Base-by-base conservation (phyloP, 225 moss, liverwort and hornwort genomes). In the Sphagnum tenellum region DNA sequence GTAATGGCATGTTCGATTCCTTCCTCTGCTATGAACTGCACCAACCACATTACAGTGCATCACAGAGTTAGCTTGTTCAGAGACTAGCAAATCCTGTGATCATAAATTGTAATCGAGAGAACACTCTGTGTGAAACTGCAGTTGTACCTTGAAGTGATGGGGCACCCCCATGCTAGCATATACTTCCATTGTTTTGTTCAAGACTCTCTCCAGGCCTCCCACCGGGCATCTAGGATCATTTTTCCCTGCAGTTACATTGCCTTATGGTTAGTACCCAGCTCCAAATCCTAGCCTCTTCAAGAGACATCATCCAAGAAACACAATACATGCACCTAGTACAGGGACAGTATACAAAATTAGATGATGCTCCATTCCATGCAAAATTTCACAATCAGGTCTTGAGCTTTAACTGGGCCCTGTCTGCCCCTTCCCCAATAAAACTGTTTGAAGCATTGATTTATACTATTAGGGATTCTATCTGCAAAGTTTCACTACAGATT, bases 181-280 rank as follows among this genome's bases (percentile, higher is more conserved):
- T 50, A 70, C 66, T 60, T 81, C 78, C 4, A 56, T 66, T 44
- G 77, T 83, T 46, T 70, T 81, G 6, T 12, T 57, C 12, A 92
- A 29, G 9, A 78, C 75, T 12, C 56, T 51, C 51, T 63, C 59
- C 79, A 96, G 63, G 48, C 96, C 96, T 44, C 69, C 53, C 65
- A 90, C 63, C 52, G 96, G 92, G 61, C 96, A 96, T 54, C 96
- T 84, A 49, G 79, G 78, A 65, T 96, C 96, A 47, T 70, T 68
- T 66, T 77, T 76, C 53, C 92, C 92, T 89, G 63, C 71, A 29
- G 1, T 29, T 29, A 66, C 45, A 44, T 1, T 45, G 8, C 9
- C 8, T 65, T 3, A 0, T 0, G 3, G 29, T 46, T 44, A 14
- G 0, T 3, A 49, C n/a, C 64, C 44, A 14, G 13, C 64, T 45